Base-by-base conservation (phyloP, 1,139 yeast species). In the Yamadazyma spencermartinsiae region DNA sequence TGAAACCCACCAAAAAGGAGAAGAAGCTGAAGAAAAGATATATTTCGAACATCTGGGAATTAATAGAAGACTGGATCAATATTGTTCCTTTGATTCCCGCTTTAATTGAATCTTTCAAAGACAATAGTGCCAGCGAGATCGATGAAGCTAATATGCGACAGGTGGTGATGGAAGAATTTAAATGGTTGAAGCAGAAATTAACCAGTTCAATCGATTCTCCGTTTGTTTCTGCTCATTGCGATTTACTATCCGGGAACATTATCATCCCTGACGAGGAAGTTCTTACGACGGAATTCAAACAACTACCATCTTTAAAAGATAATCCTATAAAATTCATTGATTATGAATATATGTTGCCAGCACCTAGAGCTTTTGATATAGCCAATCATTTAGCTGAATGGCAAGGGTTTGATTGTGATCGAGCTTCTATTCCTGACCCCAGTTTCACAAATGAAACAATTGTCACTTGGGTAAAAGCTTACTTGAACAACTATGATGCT, bases 341-440 rank as follows among this genome's bases (percentile, higher is more conserved):
- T 56, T 86, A 85, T 55, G 95, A 86, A 61, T 86, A 86, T 54
- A 80, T 86, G 75, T 71, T 82, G 52, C 86, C 86, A 3, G 87
- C 88, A 2, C 90, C 94, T 2, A 62, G 92, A 41, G 92, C 87
- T 0, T 86, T 84, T 56, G 95, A 86, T 55, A 79, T 86, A 16
- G 88, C 94, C n/a, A 86, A 86, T 55, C 94, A 86, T 59, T 79
- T 86, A 50, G 82, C 85, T 56, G 95, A 86, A 60, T 86, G 92
- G 92, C 94, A 86, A 55, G 95, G 95, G 1, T 84, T 83, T 50
- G 80, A 81, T 45, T 86, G 94, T 58, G 79, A 80, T 46, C 69
- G 76, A 17, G 61, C 69, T 10, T 74, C 76, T 6, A 81, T 85
- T 28, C 90, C 88, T 0, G 57, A 58, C 8, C 85, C 86, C 1